Evolutionary conservation across 2,329 filamentous ascomycete species (phyloP).

Genomic region (Diaporthe citri): DNA sequence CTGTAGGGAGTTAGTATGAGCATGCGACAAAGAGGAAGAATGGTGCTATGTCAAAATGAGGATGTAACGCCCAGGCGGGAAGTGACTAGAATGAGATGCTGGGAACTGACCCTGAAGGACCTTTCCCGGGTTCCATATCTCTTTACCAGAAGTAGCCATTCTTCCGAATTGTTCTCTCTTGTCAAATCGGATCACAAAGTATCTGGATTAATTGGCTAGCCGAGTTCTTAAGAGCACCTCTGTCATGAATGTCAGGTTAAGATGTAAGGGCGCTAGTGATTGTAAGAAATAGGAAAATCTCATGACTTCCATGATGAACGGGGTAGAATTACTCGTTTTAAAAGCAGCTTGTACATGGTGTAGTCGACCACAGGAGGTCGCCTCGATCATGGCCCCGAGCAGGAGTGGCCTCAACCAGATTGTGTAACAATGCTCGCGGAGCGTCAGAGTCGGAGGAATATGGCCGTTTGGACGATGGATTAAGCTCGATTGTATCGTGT

Average conservation of each 20-base stretch:
- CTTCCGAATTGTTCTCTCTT: too few species aligned
- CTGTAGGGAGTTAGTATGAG: neutral
- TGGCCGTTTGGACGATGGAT: neutral
- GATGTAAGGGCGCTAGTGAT: neutral
- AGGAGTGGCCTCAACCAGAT: neutral
- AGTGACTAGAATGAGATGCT: neutral
- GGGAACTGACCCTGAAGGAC: neutral
- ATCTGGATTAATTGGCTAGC: too few species aligned
- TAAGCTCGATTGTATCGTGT: neutral
- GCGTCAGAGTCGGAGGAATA: neutral
- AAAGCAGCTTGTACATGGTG: neutral
- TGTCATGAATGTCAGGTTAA: neutral
- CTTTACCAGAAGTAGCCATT: neutral
- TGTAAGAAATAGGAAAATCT: neutral
- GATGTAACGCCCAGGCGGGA: neutral
- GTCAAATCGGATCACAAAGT: too few species aligned
- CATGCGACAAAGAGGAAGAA: neutral
- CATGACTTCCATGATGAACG: neutral
- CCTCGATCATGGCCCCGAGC: neutral
- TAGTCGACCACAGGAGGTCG: neutral
- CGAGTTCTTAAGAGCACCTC: neutral
- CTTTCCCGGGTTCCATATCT: neutral
- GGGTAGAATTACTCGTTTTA: neutral
- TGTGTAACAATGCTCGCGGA: neutral
- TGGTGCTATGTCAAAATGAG: too few species aligned